These are phyloP conservation scores for Abeoforma whisleri DNA, from an alignment of 78 protist genomes.

Conservation along the genomic window DNA sequence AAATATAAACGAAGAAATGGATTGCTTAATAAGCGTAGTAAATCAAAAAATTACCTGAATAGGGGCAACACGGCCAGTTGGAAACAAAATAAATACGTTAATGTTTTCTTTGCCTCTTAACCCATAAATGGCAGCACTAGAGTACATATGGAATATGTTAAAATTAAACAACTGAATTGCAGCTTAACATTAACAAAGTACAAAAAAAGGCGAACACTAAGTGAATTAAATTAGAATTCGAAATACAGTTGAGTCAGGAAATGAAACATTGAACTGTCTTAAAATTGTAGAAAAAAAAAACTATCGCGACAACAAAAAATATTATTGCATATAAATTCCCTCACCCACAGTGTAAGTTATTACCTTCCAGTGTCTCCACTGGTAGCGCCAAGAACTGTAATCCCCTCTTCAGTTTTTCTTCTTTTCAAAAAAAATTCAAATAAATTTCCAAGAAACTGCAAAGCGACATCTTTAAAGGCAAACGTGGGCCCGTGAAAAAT, in stretches of 20 bases:
- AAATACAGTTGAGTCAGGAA: too few relatives aligned
- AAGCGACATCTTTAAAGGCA: conserved; percentile 75
- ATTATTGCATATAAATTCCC: too few relatives aligned
- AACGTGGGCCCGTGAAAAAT: conserved; percentile 70
- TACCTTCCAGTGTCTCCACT: conserved; percentile 69
- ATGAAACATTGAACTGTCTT: too few relatives aligned
- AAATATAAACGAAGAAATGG: too few relatives aligned
- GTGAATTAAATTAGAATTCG: too few relatives aligned
- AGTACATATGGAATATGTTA: too few relatives aligned
- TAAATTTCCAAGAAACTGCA: conserved; percentile 61
- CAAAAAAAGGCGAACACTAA: too few relatives aligned
- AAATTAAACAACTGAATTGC: too few relatives aligned
- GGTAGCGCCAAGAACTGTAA: conserved; percentile 69
- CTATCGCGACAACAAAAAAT: too few relatives aligned
- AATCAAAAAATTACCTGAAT: background rate
- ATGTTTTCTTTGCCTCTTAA: conserved; percentile 47
- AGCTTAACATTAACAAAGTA: too few relatives aligned
- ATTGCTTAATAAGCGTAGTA: background rate
- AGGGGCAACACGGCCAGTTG: conserved; percentile 45
- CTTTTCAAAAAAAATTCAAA: conserved; percentile 46
- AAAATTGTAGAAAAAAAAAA: too few relatives aligned
- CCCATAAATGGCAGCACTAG: conserved; percentile 61
- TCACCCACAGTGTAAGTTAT: background rate
- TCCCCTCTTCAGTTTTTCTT: background rate
- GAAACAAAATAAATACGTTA: conserved; percentile 60